phyloP scores from a whole-genome alignment of 257 asterid genomes.

The Solanum ossicruentum region DNA sequence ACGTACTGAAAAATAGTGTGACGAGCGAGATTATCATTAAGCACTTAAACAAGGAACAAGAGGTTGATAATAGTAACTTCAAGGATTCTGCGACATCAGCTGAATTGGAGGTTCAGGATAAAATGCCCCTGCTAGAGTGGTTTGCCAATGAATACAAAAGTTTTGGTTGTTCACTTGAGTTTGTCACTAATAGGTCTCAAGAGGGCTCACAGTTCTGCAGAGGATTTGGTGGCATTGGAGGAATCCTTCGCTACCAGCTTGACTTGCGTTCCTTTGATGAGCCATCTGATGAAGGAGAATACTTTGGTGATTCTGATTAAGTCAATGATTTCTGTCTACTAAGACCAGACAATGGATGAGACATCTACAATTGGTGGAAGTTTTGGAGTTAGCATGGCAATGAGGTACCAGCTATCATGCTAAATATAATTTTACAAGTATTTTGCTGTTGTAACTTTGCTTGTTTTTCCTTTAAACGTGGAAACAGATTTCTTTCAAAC shows the following conservation, averaged over 20 bases:
- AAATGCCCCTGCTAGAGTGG: slow-evolving; percentile 37
- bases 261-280: slow-evolving; percentile 37
- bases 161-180: slow-evolving; percentile 32
- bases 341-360: neutral
- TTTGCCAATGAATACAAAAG: slow-evolving; percentile 30
- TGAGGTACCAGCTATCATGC: neutral
- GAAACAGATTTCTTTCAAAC: neutral
- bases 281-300: slow-evolving; percentile 32
- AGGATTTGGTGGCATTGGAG: slow-evolving; percentile 45
- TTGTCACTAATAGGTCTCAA: slow-evolving; percentile 35
- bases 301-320: slow-evolving; percentile 23
- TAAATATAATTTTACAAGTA: neutral
- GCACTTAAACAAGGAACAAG: slow-evolving; percentile 30
- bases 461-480: neutral
- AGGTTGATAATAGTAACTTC: slow-evolving; percentile 21
- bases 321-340: neutral
- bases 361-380: neutral
- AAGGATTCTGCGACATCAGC: slow-evolving; percentile 17
- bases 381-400: neutral
- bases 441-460: neutral
- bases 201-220: slow-evolving; percentile 40
- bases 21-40: slow-evolving; percentile 18
- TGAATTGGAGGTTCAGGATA: slow-evolving; percentile 34
- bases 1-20: slow-evolving; percentile 10
- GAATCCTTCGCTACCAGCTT: slow-evolving; percentile 38